Evolutionary conservation across 2,329 filamentous ascomycete genomes (phyloP), one percentile per base, ranked within the genome.

Genomic region (Shiraia sp.): DNA sequence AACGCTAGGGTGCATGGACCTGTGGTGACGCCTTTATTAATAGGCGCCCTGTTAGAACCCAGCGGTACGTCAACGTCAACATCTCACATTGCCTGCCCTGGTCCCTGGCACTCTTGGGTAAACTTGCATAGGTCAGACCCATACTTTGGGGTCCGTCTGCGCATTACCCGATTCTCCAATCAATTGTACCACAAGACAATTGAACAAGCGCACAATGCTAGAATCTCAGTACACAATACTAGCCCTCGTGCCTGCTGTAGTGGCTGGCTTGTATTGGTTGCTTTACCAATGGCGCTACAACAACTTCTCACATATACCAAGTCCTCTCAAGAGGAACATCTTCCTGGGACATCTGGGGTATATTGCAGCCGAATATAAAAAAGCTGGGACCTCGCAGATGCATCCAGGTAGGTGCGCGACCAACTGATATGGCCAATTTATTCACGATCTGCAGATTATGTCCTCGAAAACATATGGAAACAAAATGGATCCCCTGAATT

Each of bases 401-500:
- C 66, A 69, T 48, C 50, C 53, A 33, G 64, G 65, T 66, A 37
- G 9, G 51, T 34, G 7, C 6, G 39, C 26, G 3, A 6, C 12
- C n/a, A 9, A 12, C 13, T 9, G 9, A 8, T 10, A 35, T 9
- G 17, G 15, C 22, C 10, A 16, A 13, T 34, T 14, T 25, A 37
- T 16, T 33, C 29, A 6, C 10, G 4, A 8, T 8, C 12, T 2
- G 8, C 19, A 70, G 67, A 70, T 36, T 69, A 70, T 42, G 47
- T 66, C 10, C 49, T 68, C 7, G 49, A 63, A 13, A 49, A 55
- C 15, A 48, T 69, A 28, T 51, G 53, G 47, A 60, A 60, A 15
- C 44, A 53, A 1, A 43, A 59, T 12, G 62, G 59, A 7, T 41
- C 42, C n/a, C 65, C 63, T 2, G 50, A 62, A 8, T 49, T 65